Evolutionary conservation across 805 yeast species (phyloP), one percentile per base, ranked within the genome.

Genomic region (Babjeviella inositovora): DNA sequence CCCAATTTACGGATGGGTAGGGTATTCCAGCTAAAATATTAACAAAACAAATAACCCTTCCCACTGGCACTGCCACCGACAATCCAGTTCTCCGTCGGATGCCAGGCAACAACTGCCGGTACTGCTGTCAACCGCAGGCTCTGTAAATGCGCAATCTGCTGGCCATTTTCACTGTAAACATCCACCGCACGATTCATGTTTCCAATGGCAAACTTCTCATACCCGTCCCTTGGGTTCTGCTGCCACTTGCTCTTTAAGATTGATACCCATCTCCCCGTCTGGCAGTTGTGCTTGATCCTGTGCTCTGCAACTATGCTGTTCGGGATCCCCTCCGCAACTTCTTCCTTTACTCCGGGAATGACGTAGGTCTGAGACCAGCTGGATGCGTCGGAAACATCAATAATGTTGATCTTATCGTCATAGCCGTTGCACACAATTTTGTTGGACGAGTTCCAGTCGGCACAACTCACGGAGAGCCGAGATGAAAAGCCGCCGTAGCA

Each of bases 21-120:
- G n/a, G n/a, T 16, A 16, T 8, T n/a, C n/a, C 18, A 16, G n/a
- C n/a, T 16, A 16, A 8, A 16, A 16, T 8, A 8, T 28, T 42
- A 50, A 22, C 46, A 47, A 40, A 60, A 79, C 24, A 81, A 42
- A 40, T 75, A 80, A 0, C 72, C 71, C 39, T 85, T 85, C 6
- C 97, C 97, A 37, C 92, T 79, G 11, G 96, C 90, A 29, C 85
- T 79, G 7, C 94, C 97, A 1, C 98, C 98, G 3, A 68, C 84
- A 5, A 77, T 47, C 95, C 96, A 84, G 43, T 87, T 82, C 37
- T 73, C 62, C 0, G 79, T 64, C 2, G 85, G 93, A 42, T 90
- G 97, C 52, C 87, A 63, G 9, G 66, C 56, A 9, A 72, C 61
- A 2, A 79, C 96, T 0, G 97, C 96, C 1, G 98, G 97, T 3